These are phyloP conservation scores for Nakazawaea pomicola DNA, from an alignment of 805 yeast species.

Conservation along the genomic window DNA sequence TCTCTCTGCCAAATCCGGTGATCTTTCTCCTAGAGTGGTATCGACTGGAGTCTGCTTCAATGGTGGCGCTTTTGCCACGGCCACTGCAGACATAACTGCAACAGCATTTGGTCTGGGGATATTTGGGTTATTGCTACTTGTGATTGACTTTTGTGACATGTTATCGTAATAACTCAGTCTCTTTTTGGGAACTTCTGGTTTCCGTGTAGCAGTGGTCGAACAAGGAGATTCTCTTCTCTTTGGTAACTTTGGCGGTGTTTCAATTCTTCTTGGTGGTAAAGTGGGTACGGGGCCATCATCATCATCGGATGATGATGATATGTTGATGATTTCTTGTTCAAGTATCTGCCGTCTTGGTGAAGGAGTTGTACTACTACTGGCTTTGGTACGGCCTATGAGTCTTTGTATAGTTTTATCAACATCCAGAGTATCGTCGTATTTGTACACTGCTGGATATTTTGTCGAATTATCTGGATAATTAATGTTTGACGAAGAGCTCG, in stretches of 20 bases:
- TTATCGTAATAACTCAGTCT: constrained; percentile 1
- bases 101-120: constrained; percentile 17
- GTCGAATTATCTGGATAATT: not conserved
- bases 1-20: constrained; percentile 13
- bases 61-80: constrained; percentile 21
- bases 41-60: constrained; percentile 14
- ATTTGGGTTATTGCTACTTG: constrained; percentile 4
- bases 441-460: not conserved
- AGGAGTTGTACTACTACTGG: too few relatives aligned
- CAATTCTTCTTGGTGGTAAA: not conserved
- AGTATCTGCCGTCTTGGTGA: too few relatives aligned
- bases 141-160: not conserved
- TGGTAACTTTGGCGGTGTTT: not conserved
- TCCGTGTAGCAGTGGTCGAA: too few relatives aligned
- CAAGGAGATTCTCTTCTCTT: not conserved
- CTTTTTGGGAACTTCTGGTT: constrained; percentile 1
- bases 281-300: not conserved
- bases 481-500: not conserved
- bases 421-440: constrained; percentile 12
- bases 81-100: constrained; percentile 17
- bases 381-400: constrained; percentile 6
- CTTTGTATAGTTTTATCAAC: constrained; percentile 5
- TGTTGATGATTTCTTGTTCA: too few relatives aligned
- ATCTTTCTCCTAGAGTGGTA: constrained; percentile 14
- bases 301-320: constrained; percentile 1